Conservation (phyloP, 75 land plant genomes). For the Pseudotsuga menziesii region DNA sequence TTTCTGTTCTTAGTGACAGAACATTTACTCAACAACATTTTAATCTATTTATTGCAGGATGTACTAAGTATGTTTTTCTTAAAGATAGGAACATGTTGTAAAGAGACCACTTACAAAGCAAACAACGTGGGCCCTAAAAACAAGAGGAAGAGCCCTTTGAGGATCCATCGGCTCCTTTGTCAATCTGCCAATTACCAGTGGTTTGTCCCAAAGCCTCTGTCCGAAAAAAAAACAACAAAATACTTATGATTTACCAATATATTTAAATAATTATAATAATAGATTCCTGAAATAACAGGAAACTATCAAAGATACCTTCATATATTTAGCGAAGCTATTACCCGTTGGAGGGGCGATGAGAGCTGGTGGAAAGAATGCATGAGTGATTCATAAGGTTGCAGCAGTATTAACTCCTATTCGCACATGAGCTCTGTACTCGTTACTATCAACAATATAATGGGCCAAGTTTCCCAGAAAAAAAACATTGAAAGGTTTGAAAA, state of each 20-base stretch:
- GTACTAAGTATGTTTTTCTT: not conserved
- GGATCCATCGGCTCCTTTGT: slow-evolving; percentile 77
- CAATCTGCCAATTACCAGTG: slow-evolving; percentile 77
- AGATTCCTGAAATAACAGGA: not conserved
- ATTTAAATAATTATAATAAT: no score
- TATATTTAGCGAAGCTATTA: no score
- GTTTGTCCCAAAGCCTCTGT: slow-evolving; percentile 79
- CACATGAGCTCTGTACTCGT: no score
- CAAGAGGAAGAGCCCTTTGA: slow-evolving; percentile 76
- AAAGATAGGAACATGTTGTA: not conserved
- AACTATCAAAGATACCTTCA: not conserved
- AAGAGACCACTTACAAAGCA: slow-evolving; percentile 52
- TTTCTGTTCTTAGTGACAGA: not conserved
- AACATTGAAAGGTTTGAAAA: no score
- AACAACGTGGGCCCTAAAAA: slow-evolving; percentile 64
- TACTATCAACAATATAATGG: no score
- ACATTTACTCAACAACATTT: not conserved
- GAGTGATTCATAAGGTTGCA: no score
- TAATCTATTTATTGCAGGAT: not conserved
- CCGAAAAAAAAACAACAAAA: not conserved
- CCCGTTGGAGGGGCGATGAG: no score
- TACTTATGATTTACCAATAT: no score
- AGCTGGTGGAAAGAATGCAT: no score
- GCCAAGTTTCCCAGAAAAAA: no score
- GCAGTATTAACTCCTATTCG: no score